Evolutionary conservation across 2,329 filamentous ascomycete species (phyloP).

Genomic region (Nothophoma quercina): DNA sequence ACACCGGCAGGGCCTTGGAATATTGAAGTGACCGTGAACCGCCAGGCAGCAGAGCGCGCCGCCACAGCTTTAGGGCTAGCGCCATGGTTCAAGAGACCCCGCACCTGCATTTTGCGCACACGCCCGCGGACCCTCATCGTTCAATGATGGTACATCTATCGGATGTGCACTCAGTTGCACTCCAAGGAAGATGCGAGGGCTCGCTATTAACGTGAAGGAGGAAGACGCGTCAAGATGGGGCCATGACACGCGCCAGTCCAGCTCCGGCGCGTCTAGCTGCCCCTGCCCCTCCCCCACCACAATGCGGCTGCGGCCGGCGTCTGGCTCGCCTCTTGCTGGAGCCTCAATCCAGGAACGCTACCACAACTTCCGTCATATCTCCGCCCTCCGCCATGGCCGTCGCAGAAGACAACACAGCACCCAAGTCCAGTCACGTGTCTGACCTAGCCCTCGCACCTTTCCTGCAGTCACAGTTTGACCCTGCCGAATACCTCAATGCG

Average conservation of each 20-base stretch:
- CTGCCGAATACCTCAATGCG: slow-evolving; percentile 84
- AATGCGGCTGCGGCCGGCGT: slow-evolving; percentile 23
- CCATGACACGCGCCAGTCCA: slow-evolving; percentile 13
- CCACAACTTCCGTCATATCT: slow-evolving; percentile 16
- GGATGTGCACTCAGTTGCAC: background rate
- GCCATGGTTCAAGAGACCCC: background rate
- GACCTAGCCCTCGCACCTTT: slow-evolving; percentile 80
- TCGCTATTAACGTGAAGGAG: background rate
- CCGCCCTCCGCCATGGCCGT: slow-evolving; percentile 35
- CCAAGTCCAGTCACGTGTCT: slow-evolving; percentile 63
- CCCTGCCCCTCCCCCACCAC: slow-evolving; percentile 30
- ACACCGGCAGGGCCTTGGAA: slow-evolving; percentile 5
- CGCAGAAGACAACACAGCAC: slow-evolving; percentile 24
- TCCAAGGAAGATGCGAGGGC: background rate
- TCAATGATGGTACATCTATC: background rate
- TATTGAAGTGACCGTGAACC: slow-evolving; percentile 17
- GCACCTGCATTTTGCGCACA: background rate
- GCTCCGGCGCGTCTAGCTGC: slow-evolving; percentile 17
- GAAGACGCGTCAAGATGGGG: slow-evolving; percentile 8
- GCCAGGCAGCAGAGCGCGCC: slow-evolving; percentile 28
- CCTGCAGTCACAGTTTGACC: slow-evolving; percentile 77
- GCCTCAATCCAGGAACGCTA: slow-evolving; percentile 25
- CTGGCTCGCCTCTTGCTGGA: slow-evolving; percentile 13
- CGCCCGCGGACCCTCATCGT: background rate
- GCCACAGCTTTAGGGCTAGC: slow-evolving; percentile 5